Conservation (phyloP, 495 filamentous ascomycete species). For the Articulospora tetracladia region DNA sequence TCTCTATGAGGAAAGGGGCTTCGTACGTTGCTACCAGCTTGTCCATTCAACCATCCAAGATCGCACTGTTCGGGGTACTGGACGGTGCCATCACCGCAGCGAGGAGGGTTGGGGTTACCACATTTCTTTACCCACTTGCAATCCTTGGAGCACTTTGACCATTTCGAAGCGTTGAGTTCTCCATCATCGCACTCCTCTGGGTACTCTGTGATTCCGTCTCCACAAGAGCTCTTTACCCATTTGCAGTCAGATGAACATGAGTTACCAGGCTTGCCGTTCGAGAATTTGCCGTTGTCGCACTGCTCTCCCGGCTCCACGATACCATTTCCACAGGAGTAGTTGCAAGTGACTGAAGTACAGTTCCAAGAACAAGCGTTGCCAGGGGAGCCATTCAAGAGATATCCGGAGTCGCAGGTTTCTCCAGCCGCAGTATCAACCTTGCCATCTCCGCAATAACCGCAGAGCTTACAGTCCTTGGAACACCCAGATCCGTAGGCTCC, state of each 20-base stretch:
- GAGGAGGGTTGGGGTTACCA: not conserved
- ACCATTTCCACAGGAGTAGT: slow-evolving; percentile 7
- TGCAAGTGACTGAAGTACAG: slow-evolving; percentile 3
- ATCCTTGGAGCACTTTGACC: not conserved
- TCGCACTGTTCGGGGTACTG: not conserved
- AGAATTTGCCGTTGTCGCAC: not conserved
- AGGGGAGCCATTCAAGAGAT: slow-evolving; percentile 4
- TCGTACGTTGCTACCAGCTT: not conserved
- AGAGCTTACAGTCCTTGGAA: slow-evolving; percentile 7
- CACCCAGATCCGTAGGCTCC: slow-evolving; percentile 1
- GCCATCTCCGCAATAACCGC: slow-evolving; percentile 9
- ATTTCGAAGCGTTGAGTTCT: not conserved
- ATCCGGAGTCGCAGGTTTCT: slow-evolving; percentile 4
- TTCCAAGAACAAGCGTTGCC: slow-evolving; percentile 1
- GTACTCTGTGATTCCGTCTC: slow-evolving; percentile 6
- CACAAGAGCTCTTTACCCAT: not conserved
- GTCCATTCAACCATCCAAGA: not conserved
- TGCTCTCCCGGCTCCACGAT: not conserved
- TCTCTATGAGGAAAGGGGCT: too few species aligned
- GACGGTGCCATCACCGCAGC: not conserved
- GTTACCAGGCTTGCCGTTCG: not conserved
- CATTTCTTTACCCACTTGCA: slow-evolving; percentile 2
- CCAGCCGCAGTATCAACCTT: not conserved
- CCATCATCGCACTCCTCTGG: slow-evolving; percentile 10
- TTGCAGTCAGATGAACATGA: not conserved